Conservation (phyloP, 1,284 basidiomycete species). For the Cystobasidium sp. region DNA sequence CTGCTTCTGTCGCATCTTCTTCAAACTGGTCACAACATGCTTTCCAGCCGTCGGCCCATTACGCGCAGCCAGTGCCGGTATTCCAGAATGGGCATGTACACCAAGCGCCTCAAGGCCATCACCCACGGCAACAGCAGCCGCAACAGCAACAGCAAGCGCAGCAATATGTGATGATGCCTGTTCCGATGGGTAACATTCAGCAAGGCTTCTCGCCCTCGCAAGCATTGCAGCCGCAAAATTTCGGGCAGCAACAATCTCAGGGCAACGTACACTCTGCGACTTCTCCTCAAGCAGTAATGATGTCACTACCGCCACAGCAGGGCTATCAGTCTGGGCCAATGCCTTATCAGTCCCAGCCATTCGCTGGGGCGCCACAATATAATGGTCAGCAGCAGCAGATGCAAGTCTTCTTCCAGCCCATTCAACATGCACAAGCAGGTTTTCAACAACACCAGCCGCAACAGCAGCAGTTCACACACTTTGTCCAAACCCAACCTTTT, state of each 20-base stretch:
- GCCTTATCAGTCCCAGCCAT: background rate
- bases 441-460: constrained; percentile 8
- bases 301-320: background rate
- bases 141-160: constrained; percentile 10
- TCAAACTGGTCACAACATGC: constrained; percentile 18
- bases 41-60: constrained; percentile 4
- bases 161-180: constrained; percentile 1
- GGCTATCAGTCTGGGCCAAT: background rate
- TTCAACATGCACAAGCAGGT: background rate
- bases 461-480: background rate
- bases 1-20: background rate
- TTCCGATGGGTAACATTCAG: background rate
- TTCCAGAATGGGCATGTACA: background rate
- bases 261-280: background rate
- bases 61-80: background rate
- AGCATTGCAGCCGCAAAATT: background rate
- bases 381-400: background rate
- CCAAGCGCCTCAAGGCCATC: background rate
- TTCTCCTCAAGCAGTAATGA: background rate
- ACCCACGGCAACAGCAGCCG: constrained; percentile 1
- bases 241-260: background rate
- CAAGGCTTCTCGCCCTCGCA: background rate
- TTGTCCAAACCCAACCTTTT: background rate
- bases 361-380: background rate
- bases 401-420: background rate